Base-by-base conservation (phyloP, 2,329 filamentous ascomycete genomes). In the Pseudomassariella vexata region DNA sequence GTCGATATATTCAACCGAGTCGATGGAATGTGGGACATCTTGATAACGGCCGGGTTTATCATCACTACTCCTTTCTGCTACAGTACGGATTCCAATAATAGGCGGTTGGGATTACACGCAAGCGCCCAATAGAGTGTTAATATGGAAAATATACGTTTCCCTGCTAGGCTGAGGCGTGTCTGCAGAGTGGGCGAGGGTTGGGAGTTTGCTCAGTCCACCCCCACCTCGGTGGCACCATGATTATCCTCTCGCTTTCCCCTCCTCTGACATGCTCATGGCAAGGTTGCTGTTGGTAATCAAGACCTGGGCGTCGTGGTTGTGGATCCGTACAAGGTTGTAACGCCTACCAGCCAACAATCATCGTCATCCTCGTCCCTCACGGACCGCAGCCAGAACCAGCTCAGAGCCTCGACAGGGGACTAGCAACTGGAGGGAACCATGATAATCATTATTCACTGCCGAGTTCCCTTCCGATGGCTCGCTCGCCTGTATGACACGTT, bases 211-310 rank as follows among this genome's bases (percentile, higher is more conserved):
- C 37, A 36, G 35, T 9, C 7, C 32, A 27, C 31, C 31, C n/a
- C 37, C 41, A 35, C 28, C 38, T 38, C 36, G 36, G 47, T n/a
- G n/a, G n/a, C n/a, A n/a, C n/a, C n/a, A n/a, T n/a, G n/a, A n/a
- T n/a, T 49, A 47, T 42, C 44, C 47, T 48, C 37, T 20, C 27
- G 30, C 37, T 36, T 47, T 43, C 47, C 48, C 47, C 48, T 47
- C 39, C 47, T 46, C 44, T 39, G 27, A 16, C 12, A 22, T 10
- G 18, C 23, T 11, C 9, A 19, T 28, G 43, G 38, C 42, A 41
- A 45, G 40, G 39, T 49, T 43, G 40, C 44, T 49, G 49, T 49
- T 53, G 51, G 45, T 48, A 44, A 50, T 49, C 47, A 42, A 35
- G 29, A 49, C 40, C 46, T 50, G 35, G 34, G 49, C 35, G 12